Evolutionary conservation across 2,329 filamentous ascomycete species (phyloP), one percentile per base, ranked within the genome.

Genomic region (Talaromyces sp.): DNA sequence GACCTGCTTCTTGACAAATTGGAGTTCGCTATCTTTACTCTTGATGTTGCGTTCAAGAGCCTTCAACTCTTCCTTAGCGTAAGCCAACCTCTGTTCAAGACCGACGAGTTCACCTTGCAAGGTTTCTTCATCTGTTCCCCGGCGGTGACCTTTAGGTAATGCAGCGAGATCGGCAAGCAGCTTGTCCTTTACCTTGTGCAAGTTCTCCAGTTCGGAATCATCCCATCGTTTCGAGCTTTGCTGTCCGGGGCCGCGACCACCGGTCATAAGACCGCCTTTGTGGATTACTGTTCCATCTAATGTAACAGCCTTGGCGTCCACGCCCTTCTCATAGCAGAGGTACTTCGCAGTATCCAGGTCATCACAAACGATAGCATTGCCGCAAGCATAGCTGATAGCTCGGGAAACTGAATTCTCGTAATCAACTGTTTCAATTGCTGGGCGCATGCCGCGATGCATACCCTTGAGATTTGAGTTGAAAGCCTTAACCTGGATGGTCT

Each of bases 201-300:
- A 81, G 64, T 91, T 91, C 67, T 96, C 91, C 33, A 97, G 86
- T 69, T 97, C 92, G 7, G 89, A 86, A 69, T 97, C 93, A 70
- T 96, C 93, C 77, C 96, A 98, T 59, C 90, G 86, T 63, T 92
- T 88, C 67, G 92, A 90, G 64, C 85, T 86, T 61, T 88, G 87
- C 73, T 90, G 91, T 54, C 87, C 86, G 0, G 87, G 88, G 33
- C 92, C 89, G 65, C 92, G 89, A 67, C 95, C 95, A 82, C 95
- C 95, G 56, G 95, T 98, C 89, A 99, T 98, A 60, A 96, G 83
- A 71, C 95, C 95, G 52, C 91, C 92, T 74, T 98, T 98, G 80
- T 96, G 92, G 67, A 99, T 97, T 65, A 99, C 89, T 61, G 89
- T 93, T n/a, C 95, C 95, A 72, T 98, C 93, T 12, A 98, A 77